phyloP scores from a whole-genome alignment of 257 asterid genomes.

The Solanum rostratum region DNA sequence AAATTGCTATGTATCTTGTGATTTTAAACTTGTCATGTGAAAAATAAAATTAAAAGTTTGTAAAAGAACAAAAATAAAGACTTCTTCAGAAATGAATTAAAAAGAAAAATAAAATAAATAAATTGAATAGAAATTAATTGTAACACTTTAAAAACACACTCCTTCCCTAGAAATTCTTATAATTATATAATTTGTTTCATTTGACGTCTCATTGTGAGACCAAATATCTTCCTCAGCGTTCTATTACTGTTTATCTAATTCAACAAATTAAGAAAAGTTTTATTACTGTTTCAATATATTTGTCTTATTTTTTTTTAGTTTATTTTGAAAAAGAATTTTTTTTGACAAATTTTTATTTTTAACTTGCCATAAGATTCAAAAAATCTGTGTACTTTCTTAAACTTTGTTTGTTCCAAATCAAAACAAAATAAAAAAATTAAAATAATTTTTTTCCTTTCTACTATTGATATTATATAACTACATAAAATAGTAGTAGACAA shows the following conservation, averaged over 20 bases:
- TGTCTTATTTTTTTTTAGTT: neutral
- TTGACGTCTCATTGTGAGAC: neutral
- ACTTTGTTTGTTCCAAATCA: neutral
- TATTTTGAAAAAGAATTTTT: no score
- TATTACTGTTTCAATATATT: neutral
- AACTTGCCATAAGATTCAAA: neutral
- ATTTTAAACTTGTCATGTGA: neutral
- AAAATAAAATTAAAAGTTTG: neutral
- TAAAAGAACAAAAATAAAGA: neutral
- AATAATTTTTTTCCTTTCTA: neutral
- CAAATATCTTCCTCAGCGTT: neutral
- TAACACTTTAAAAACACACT: neutral
- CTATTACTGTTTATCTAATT: neutral
- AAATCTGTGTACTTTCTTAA: neutral
- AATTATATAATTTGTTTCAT: neutral
- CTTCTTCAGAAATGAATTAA: rapidly evolving
- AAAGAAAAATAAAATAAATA: no score
- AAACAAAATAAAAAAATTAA: neutral
- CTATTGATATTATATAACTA: neutral
- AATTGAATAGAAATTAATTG: no score
- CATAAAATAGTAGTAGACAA: neutral
- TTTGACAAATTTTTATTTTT: no score
- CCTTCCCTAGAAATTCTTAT: neutral
- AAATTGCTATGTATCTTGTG: neutral
- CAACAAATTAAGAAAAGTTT: neutral